Base-by-base conservation (phyloP, 441 rosid species). In the Gossypium schwendimanii region DNA sequence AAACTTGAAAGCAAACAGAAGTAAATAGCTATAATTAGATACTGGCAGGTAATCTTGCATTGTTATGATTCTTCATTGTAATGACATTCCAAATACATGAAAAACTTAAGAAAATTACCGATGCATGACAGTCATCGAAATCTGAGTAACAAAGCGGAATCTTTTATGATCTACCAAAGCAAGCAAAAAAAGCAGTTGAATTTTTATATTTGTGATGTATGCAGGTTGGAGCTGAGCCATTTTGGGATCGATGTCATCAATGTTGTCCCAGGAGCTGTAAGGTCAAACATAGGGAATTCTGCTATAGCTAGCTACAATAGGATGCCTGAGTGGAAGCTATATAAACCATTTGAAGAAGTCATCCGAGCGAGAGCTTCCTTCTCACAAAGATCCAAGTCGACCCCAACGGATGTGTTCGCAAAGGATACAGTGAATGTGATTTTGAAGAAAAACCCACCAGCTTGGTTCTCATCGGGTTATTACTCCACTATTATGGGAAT, bases 321-420 rank as follows among this genome's bases (percentile, higher is more conserved):
- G 75, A 82, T 92, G 91, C 93, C 97, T 0, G 94, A 92, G 66
- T 87, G 87, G 91, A 88, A 88, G 77, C 78, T 90, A 68, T 92
- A 82, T 81, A 88, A 84, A 79, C 91, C 88, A 76, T 92, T 76
- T 17, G 94, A 86, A 78, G 82, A 76, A 45, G 89, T 78, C 28
- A 90, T 90, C 61, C 84, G 76, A 67, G 84, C 79, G 33, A 84
- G 98, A 58, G 89, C 93, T 5, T 31, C 74, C 36, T 23, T 89
- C 45, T 90, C 92, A 8, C 96, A 94, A 78, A 79, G 77, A 80
- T 33, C 24, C 66, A 82, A 72, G 67, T 76, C 92, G 11, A 89
- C 94, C 36, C 89, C 98, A 12, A 44, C 94, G 0, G 91, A 92
- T 41, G 85, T 84, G 72, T 94, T 92, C 62, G 97, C 98, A 4